phyloP scores from a whole-genome alignment of 2,329 filamentous ascomycete genomes.

The Fusarium brevicatenulatum region DNA sequence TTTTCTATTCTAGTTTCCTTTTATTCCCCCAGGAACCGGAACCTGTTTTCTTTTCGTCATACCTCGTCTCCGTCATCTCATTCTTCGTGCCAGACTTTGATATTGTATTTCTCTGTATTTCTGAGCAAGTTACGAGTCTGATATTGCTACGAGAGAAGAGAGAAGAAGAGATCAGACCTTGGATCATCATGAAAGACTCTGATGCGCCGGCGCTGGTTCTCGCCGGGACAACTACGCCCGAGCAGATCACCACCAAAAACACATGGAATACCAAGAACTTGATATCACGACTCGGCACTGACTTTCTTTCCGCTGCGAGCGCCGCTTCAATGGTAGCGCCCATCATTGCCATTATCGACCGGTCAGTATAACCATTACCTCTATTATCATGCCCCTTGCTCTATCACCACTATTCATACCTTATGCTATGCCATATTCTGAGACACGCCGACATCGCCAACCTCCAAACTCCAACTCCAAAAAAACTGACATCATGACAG shows the following conservation, averaged over 20 bases:
- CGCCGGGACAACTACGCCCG: conserved; percentile 34
- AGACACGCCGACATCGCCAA: conserved; percentile 15
- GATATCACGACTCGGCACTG: conserved; percentile 71
- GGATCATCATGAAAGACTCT: conserved; percentile 23
- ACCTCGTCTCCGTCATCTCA: neutral
- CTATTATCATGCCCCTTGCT: neutral
- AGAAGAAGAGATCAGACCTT: neutral
- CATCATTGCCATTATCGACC: conserved; percentile 87
- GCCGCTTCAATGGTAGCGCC: conserved; percentile 84
- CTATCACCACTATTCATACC: neutral
- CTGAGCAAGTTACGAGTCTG: neutral
- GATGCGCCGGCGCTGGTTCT: conserved; percentile 33
- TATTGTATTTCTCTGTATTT: neutral
- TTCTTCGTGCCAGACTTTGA: neutral
- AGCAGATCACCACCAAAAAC: conserved; percentile 20
- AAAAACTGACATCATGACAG: conserved; percentile 52
- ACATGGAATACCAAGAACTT: conserved; percentile 82
- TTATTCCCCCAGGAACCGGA: neutral
- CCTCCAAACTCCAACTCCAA: neutral
- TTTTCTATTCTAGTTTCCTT: neutral
- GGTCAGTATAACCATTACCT: conserved; percentile 57
- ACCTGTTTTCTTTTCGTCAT: neutral
- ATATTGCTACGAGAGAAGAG: neutral
- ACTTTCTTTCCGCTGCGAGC: conserved; percentile 73
- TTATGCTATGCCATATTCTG: too few species aligned